Evolutionary conservation across 2,329 filamentous ascomycete species (phyloP).

Genomic region (Penicillium brasilianum): DNA sequence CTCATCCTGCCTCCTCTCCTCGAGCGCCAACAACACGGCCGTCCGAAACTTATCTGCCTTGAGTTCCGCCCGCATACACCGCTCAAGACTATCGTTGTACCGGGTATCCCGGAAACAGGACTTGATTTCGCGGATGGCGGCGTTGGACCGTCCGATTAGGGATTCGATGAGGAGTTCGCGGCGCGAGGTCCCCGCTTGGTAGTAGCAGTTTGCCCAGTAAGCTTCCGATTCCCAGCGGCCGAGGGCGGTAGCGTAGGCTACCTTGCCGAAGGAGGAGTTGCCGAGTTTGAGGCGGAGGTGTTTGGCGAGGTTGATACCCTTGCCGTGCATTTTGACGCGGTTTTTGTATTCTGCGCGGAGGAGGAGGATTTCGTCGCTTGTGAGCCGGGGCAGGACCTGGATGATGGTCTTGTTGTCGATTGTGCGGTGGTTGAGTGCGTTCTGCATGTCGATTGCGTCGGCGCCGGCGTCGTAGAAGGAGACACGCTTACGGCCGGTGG

Average conservation of each 20-base stretch:
- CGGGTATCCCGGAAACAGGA: constrained; percentile 89
- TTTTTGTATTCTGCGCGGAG: constrained; percentile 90
- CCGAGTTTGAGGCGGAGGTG: constrained; percentile 55
- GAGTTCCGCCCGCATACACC: constrained; percentile 90
- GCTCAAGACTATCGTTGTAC: constrained; percentile 77
- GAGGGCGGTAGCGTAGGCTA: constrained; percentile 85
- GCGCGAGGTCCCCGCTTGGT: constrained; percentile 82
- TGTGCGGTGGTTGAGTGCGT: constrained; percentile 71
- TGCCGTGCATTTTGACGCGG: constrained; percentile 69
- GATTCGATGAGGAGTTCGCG: constrained; percentile 91
- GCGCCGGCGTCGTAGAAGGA: constrained; percentile 82
- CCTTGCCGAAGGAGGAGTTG: constrained; percentile 75
- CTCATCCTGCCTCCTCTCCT: constrained; percentile 84
- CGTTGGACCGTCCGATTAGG: constrained; percentile 86
- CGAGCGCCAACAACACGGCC: constrained; percentile 81
- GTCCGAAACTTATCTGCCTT: constrained; percentile 96
- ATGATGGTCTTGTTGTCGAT: constrained; percentile 75
- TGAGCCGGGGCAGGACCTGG: constrained; percentile 81
- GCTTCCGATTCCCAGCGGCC: constrained; percentile 91
- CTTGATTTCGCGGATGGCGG: constrained; percentile 87
- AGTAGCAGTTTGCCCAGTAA: constrained; percentile 99
- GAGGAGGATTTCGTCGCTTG: constrained; percentile 85
- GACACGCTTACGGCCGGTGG: constrained; percentile 63
- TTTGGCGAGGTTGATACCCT: constrained; percentile 57
- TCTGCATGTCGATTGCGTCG: constrained; percentile 76